Evolutionary conservation across 345 rosid genomes (phyloP).

Genomic region (Citrus inodora): DNA sequence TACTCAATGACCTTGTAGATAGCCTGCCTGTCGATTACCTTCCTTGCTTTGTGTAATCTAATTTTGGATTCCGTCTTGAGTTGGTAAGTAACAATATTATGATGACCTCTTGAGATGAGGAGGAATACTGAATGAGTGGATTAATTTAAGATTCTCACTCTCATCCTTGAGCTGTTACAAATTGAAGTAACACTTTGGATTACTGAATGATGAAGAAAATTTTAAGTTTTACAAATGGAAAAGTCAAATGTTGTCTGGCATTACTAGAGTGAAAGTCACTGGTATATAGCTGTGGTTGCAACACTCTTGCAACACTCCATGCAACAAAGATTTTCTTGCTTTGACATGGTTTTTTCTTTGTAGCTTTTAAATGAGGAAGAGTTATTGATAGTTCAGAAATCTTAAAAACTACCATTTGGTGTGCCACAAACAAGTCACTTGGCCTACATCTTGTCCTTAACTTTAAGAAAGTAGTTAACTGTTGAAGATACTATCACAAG

Average conservation of each 20-base stretch:
- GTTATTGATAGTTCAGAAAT: background rate
- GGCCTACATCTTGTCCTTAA: background rate
- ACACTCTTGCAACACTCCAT: background rate
- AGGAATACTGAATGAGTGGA: background rate
- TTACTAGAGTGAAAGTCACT: background rate
- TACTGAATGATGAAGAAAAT: background rate
- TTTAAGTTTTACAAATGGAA: background rate
- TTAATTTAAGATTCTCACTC: background rate
- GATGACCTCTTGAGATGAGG: background rate
- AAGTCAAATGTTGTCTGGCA: background rate
- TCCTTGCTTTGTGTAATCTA: background rate
- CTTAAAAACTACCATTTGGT: no score
- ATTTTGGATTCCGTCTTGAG: background rate
- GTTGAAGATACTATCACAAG: background rate
- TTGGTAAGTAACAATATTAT: background rate
- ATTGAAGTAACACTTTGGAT: background rate
- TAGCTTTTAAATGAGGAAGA: background rate
- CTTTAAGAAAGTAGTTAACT: background rate
- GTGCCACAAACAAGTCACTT: background rate
- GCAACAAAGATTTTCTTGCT: background rate
- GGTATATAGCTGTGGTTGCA: background rate
- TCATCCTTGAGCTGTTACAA: background rate
- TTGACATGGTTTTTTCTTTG: background rate
- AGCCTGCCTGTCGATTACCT: background rate
- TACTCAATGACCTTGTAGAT: background rate